phyloP scores from a whole-genome alignment of 257 asterid genomes.

The Solanum neorickii region DNA sequence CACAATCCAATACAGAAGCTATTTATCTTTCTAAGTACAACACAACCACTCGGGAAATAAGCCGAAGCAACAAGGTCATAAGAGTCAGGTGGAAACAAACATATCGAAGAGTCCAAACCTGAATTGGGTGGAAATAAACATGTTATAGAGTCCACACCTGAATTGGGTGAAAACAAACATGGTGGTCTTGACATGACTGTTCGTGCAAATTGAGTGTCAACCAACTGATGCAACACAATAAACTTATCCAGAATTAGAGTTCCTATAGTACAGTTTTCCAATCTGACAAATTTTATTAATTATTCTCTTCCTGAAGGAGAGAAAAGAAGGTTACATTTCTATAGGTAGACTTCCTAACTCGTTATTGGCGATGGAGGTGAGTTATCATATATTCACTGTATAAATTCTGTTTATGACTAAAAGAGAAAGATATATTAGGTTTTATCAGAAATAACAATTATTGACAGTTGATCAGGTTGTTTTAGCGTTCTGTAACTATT shows the following conservation, averaged over 20 bases:
- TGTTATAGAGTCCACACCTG: background rate
- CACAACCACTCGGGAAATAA: constrained; percentile 10
- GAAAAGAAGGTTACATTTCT: background rate
- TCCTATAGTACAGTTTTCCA: background rate
- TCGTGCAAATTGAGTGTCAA: constrained; percentile 38
- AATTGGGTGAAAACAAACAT: constrained; percentile 19
- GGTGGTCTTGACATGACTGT: constrained; percentile 43
- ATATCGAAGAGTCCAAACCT: background rate
- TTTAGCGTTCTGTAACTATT: background rate
- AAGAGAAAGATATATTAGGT: background rate
- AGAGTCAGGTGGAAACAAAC: background rate
- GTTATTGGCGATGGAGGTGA: background rate
- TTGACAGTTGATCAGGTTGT: background rate
- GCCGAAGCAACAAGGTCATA: constrained; percentile 16
- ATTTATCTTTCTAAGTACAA: background rate
- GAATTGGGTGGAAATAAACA: background rate
- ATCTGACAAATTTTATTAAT: background rate
- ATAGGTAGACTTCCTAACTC: background rate
- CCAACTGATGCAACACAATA: background rate
- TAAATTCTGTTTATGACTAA: background rate
- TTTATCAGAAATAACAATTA: background rate
- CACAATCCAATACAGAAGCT: constrained; percentile 11
- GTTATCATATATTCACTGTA: background rate
- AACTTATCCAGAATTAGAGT: background rate
- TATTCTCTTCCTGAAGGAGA: background rate